Evolutionary conservation across 2,329 filamentous ascomycete species (phyloP).

Genomic region (Chaetomium sp.): DNA sequence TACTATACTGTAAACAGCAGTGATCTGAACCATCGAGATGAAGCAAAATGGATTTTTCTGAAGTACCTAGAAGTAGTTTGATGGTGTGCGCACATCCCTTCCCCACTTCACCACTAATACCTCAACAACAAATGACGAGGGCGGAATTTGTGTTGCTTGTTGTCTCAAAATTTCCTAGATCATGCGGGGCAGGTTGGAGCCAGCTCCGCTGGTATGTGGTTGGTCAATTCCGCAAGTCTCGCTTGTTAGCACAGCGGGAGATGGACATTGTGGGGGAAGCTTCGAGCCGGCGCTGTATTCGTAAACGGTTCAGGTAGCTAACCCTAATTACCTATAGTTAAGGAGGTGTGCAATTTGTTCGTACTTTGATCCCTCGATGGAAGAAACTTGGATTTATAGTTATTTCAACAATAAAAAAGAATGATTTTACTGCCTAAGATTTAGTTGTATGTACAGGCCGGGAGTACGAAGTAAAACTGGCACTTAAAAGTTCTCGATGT

Average conservation of each 20-base stretch:
- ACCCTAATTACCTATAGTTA: too few species aligned
- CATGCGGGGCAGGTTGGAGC: constrained; percentile 13
- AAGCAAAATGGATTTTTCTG: background rate
- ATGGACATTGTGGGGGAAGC: constrained; percentile 6
- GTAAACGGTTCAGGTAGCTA: background rate
- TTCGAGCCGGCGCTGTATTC: background rate
- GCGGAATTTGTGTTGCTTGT: background rate
- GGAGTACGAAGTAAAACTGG: too few species aligned
- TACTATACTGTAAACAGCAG: background rate
- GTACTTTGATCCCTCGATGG: too few species aligned
- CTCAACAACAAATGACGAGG: background rate
- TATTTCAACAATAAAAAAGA: too few species aligned
- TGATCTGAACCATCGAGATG: background rate
- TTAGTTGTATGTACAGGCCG: too few species aligned
- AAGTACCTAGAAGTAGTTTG: background rate
- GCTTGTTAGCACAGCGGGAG: background rate
- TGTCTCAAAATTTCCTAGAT: background rate
- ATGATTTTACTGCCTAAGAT: too few species aligned
- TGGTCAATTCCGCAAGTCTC: constrained; percentile 17
- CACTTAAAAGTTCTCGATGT: background rate
- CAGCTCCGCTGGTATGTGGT: constrained; percentile 22
- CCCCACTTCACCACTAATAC: background rate
- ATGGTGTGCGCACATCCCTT: background rate
- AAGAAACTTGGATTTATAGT: too few species aligned
- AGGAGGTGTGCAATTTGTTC: too few species aligned